phyloP scores from a whole-genome alignment of 2,329 filamentous ascomycete species.

The Knoxdaviesia proteae region DNA sequence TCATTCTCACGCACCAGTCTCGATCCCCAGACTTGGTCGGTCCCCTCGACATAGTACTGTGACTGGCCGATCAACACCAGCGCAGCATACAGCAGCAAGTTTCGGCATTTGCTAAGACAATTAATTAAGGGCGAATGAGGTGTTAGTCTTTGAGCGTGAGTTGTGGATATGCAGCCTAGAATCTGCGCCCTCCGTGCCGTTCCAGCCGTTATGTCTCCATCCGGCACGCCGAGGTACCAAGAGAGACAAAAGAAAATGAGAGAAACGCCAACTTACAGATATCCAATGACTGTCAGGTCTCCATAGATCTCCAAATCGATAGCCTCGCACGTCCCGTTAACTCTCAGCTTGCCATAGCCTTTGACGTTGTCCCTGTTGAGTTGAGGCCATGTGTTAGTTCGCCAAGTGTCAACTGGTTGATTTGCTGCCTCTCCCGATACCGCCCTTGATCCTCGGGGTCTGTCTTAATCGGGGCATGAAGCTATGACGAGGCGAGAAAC shows the following conservation, averaged over 20 bases:
- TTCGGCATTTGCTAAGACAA: conserved; percentile 22
- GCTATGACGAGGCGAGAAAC: no score
- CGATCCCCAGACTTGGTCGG: conserved; percentile 20
- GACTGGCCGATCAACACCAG: conserved; percentile 25
- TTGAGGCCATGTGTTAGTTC: not conserved
- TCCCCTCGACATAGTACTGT: conserved; percentile 19
- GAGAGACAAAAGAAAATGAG: no score
- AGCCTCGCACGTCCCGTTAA: conserved; percentile 20
- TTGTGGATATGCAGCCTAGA: no score
- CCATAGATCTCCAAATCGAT: conserved; percentile 25
- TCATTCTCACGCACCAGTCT: conserved; percentile 20
- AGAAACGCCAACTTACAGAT: conserved; percentile 14
- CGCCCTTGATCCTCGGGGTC: no score
- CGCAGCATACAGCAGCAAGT: conserved; percentile 22
- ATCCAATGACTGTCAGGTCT: conserved; percentile 21
- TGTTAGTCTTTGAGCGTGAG: no score
- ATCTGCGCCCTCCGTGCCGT: no score
- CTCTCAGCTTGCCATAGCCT: conserved; percentile 23
- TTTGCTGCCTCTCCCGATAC: not conserved
- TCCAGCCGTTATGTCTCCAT: no score
- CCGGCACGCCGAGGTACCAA: no score
- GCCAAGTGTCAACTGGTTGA: not conserved
- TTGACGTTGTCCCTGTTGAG: conserved; percentile 20
- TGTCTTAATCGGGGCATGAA: no score
- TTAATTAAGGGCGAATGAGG: not conserved